These are phyloP conservation scores for Sphaerobolus stellatus DNA, from an alignment of 1,284 basidiomycete genomes.

Conservation along the genomic window DNA sequence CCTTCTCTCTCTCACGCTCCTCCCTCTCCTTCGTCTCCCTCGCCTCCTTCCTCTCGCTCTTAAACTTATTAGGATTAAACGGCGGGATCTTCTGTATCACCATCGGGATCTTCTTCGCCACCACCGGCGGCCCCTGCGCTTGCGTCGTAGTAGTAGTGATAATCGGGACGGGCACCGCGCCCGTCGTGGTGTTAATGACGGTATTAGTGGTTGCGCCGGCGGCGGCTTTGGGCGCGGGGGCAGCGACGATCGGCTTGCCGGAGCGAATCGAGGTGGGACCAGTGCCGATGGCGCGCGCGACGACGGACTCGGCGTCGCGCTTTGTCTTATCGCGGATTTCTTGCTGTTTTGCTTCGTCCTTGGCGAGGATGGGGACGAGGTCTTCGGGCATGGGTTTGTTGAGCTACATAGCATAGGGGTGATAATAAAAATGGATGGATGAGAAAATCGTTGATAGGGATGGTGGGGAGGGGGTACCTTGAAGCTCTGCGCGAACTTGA, in stretches of 20 bases:
- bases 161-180: slow-evolving; percentile 7
- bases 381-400: slow-evolving; percentile 94
- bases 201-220: neutral
- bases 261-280: slow-evolving; percentile 20
- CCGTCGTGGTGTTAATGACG: slow-evolving; percentile 9
- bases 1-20: neutral
- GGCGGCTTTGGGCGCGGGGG: slow-evolving; percentile 18
- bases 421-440: slow-evolving; percentile 7
- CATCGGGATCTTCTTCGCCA: slow-evolving; percentile 50
- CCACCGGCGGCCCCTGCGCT: slow-evolving; percentile 1
- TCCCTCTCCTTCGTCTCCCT: slow-evolving; percentile 18
- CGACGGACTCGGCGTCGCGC: slow-evolving; percentile 62
- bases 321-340: slow-evolving; percentile 76
- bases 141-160: slow-evolving; percentile 7
- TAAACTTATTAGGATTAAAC: slow-evolving; percentile 68
- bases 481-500: slow-evolving; percentile 91
- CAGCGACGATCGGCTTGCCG: slow-evolving; percentile 25
- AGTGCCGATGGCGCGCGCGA: slow-evolving; percentile 66
- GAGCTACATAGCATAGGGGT: slow-evolving; percentile 48
- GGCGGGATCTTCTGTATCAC: slow-evolving; percentile 88
- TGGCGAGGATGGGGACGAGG: slow-evolving; percentile 87
- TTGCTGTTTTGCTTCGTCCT: slow-evolving; percentile 86
- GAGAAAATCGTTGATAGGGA: neutral
- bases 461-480: slow-evolving; percentile 55
- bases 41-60: slow-evolving; percentile 26